phyloP scores from a whole-genome alignment of 495 filamentous ascomycete genomes.

The Penicillium angulare region DNA sequence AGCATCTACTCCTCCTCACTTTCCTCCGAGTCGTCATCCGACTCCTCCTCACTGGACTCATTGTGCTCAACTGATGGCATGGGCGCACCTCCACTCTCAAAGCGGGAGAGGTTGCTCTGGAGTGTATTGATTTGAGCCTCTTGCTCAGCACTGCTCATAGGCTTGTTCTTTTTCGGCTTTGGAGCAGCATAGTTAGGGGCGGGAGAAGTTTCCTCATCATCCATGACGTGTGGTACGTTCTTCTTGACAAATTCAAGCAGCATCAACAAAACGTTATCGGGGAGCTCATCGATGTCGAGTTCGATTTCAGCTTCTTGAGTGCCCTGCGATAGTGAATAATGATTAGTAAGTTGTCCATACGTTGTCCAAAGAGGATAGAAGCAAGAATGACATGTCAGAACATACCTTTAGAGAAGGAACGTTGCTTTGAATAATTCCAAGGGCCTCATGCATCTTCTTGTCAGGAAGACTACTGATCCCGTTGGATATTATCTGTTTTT shows the following conservation, averaged over 20 bases:
- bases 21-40: constrained; percentile 52
- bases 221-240: constrained; percentile 55
- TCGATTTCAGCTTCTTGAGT: constrained; percentile 84
- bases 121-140: constrained; percentile 83
- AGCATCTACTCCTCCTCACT: constrained; percentile 53
- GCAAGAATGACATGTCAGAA: neutral
- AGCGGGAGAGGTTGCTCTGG: constrained; percentile 53
- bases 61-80: constrained; percentile 46
- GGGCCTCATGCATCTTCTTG: constrained; percentile 69
- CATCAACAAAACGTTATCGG: constrained; percentile 68
- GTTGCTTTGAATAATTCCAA: constrained; percentile 88
- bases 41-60: constrained; percentile 50
- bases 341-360: neutral
- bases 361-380: neutral
- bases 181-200: constrained; percentile 49
- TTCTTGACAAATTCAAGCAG: constrained; percentile 76
- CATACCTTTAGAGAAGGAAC: constrained; percentile 71
- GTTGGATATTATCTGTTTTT: constrained; percentile 84
- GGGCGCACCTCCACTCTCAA: constrained; percentile 43
- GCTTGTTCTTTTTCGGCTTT: constrained; percentile 96
- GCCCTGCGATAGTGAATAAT: constrained; percentile 36
- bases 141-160: constrained; percentile 94
- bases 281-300: constrained; percentile 84
- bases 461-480: constrained; percentile 74
- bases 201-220: constrained; percentile 44